A percentile compares a stretch with the other conserved stretches of the same genome.
Conservation (phyloP, 345 rosid species). For the Lepidium sativum region DNA sequence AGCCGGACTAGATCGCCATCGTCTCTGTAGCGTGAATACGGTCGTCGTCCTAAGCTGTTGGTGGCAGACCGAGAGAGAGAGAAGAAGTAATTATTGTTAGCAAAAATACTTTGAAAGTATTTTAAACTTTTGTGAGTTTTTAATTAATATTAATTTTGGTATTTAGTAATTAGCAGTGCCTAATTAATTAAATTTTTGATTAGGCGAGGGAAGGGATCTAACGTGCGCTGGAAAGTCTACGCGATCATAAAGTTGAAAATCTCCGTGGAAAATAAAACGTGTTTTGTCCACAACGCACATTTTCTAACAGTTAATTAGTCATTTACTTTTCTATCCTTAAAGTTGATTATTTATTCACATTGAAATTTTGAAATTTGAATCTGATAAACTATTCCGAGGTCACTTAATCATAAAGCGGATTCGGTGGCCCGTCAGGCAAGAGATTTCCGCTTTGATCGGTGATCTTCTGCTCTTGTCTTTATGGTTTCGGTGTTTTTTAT, state of each 20-base stretch:
- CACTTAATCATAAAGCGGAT: no score
- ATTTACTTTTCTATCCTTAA: neutral
- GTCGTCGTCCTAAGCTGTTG: constrained; percentile 31
- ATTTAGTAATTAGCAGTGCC: neutral
- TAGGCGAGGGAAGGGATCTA: constrained; percentile 15
- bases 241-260: constrained; percentile 4
- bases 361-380: constrained; percentile 16
- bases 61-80: constrained; percentile 24
- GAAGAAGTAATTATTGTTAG: constrained; percentile 19
- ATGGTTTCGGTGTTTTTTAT: no score
- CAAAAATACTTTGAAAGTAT: constrained; percentile 5
- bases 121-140: neutral
- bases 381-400: no score
- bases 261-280: constrained; percentile 15
- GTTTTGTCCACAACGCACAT: constrained; percentile 7
- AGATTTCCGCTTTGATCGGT: no score
- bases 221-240: constrained; percentile 23
- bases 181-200: neutral
- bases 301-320: neutral
- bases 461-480: no score
- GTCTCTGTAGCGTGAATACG: constrained; percentile 15
- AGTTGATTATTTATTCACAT: neutral
- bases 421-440: no score
- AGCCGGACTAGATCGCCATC: constrained; percentile 15
- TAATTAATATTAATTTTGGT: constrained; percentile 5